phyloP scores from a whole-genome alignment of 129 eudicot genomes.

The Mikania micrantha region DNA sequence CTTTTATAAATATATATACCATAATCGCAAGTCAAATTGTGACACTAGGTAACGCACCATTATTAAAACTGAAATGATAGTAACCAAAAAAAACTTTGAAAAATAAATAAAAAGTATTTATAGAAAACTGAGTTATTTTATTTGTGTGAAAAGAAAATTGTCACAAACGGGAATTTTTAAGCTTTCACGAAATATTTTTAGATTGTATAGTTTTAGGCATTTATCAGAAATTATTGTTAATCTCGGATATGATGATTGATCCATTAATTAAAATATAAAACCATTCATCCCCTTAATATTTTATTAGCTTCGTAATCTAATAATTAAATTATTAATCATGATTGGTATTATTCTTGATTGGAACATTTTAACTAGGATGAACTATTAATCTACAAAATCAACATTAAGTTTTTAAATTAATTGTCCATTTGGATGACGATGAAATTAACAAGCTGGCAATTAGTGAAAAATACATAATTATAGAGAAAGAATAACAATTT shows the following conservation, averaged over 20 bases:
- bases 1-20: no score
- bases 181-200: no score
- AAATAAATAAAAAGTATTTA: no score
- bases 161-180: no score
- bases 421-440: not conserved
- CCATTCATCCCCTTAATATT: slow-evolving; percentile 9
- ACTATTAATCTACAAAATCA: slow-evolving; percentile 11
- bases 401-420: slow-evolving; percentile 4
- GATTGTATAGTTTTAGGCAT: no score
- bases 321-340: not conserved
- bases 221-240: not conserved
- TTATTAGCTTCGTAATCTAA: slow-evolving; percentile 9
- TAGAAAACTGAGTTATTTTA: no score
- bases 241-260: not conserved
- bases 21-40: not conserved
- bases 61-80: no score
- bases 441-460: slow-evolving; percentile 20
- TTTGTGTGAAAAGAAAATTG: no score
- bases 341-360: slow-evolving; percentile 16
- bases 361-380: slow-evolving; percentile 11
- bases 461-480: no score
- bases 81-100: no score
- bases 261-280: not conserved
- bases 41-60: not conserved
- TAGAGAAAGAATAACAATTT: no score